Evolutionary conservation across 148 eudicot species (phyloP).

Genomic region (Persicaria maculosa): DNA sequence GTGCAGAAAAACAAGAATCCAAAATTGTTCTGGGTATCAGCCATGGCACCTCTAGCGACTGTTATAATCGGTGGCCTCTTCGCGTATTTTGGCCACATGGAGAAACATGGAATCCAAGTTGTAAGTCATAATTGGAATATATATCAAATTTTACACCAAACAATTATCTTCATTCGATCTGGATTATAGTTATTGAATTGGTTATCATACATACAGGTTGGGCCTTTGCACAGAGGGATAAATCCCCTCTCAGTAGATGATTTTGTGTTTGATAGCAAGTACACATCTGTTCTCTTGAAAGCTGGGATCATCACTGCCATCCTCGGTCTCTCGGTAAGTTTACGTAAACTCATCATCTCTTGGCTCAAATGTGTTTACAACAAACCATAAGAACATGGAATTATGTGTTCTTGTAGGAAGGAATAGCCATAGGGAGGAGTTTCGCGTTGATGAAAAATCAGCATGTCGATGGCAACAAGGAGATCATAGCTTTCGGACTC

Average conservation of each 20-base stretch:
- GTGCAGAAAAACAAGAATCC: slow-evolving; percentile 70
- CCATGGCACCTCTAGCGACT: slow-evolving; percentile 39
- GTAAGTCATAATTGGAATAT: slow-evolving; percentile 32
- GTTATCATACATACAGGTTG: slow-evolving; percentile 38
- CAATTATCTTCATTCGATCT: not conserved
- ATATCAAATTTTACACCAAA: not conserved
- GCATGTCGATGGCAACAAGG: slow-evolving; percentile 88
- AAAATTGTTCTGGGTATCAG: slow-evolving; percentile 32
- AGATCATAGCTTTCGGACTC: slow-evolving; percentile 88
- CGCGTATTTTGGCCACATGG: slow-evolving; percentile 63
- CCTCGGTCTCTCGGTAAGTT: slow-evolving; percentile 77
- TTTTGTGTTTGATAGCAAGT: slow-evolving; percentile 48
- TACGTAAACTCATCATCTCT: not conserved
- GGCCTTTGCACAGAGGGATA: slow-evolving; percentile 64
- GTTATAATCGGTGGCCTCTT: slow-evolving; percentile 59
- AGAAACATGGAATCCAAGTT: slow-evolving; percentile 60
- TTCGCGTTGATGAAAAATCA: slow-evolving; percentile 66
- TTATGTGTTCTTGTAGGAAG: slow-evolving; percentile 46
- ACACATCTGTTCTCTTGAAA: slow-evolving; percentile 48
- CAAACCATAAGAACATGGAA: not conserved
- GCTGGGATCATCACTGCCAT: slow-evolving; percentile 71
- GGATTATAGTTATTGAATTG: not conserved
- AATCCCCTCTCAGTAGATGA: slow-evolving; percentile 50
- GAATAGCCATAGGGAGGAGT: slow-evolving; percentile 89
- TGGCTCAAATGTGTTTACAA: not conserved